These are phyloP conservation scores for Oryza rufipogon DNA, from an alignment of 176 grass and related monocot species.

Conservation along the genomic window DNA sequence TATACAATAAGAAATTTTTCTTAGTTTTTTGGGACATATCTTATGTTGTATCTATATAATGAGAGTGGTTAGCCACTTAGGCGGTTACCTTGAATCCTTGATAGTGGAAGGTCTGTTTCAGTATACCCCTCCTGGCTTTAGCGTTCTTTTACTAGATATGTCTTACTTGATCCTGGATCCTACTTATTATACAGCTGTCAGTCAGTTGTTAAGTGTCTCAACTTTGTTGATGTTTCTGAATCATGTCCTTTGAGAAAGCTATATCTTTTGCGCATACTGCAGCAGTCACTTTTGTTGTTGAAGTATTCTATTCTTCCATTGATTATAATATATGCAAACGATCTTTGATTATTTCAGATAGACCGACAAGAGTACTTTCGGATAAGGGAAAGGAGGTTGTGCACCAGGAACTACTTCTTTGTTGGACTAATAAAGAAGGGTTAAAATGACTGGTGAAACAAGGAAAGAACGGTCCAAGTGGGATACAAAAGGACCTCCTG, in stretches of 20 bases:
- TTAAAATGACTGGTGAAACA: constrained; percentile 55
- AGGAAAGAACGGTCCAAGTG: constrained; percentile 69
- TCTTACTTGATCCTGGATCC: not conserved
- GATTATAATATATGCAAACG: constrained; percentile 11
- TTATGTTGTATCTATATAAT: not conserved
- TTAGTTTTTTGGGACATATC: not conserved
- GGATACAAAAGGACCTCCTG: constrained; percentile 53
- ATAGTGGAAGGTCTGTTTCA: not conserved
- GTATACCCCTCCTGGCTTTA: constrained; percentile 8
- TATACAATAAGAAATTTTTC: not conserved
- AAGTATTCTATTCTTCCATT: constrained; percentile 17
- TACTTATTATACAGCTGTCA: constrained; percentile 14
- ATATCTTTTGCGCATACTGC: not conserved
- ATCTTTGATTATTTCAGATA: constrained; percentile 49
- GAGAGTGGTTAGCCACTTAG: not conserved
- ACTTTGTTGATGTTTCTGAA: not conserved
- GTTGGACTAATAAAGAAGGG: constrained; percentile 35
- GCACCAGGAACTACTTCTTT: constrained; percentile 21
- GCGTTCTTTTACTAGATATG: not conserved
- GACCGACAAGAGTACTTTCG: constrained; percentile 24
- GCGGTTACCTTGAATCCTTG: not conserved
- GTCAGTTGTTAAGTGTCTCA: not conserved
- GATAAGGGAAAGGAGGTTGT: constrained; percentile 12
- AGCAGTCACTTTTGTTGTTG: constrained; percentile 25
- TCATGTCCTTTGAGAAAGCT: not conserved